These are phyloP conservation scores for Mangifera indica DNA, from an alignment of 345 rosid species.

Conservation along the genomic window DNA sequence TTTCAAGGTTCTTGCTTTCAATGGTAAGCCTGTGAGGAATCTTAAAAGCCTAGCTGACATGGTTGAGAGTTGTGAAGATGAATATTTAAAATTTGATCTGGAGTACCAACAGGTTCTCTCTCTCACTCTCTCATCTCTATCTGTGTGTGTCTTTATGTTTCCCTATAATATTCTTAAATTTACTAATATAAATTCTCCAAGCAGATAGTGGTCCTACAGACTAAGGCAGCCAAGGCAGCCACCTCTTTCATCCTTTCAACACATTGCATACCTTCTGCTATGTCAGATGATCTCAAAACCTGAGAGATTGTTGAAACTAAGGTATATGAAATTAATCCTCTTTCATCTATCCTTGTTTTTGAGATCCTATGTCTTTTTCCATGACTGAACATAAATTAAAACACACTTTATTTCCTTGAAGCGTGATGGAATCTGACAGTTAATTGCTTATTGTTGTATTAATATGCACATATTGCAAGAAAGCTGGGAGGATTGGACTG, in stretches of 20 bases:
- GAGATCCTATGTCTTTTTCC: neutral
- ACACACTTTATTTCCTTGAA: neutral
- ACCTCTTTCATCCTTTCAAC: conserved; percentile 74
- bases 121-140: conserved; percentile 3
- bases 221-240: conserved; percentile 71
- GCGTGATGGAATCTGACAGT: neutral
- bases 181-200: neutral
- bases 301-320: conserved; percentile 26
- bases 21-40: conserved; percentile 81
- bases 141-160: neutral
- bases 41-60: conserved; percentile 72
- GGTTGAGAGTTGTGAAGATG: conserved; percentile 83
- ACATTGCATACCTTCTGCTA: conserved; percentile 83
- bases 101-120: conserved; percentile 77
- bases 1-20: conserved; percentile 74
- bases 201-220: conserved; percentile 72
- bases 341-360: neutral
- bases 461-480: conserved; percentile 1
- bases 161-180: neutral
- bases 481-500: neutral
- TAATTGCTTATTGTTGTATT: neutral
- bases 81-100: conserved; percentile 73
- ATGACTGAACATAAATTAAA: neutral
- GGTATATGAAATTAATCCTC: neutral
- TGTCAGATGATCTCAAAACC: conserved; percentile 81